phyloP scores from a whole-genome alignment of 2,329 filamentous ascomycete species.

The Pseudogymnoascus sp. region DNA sequence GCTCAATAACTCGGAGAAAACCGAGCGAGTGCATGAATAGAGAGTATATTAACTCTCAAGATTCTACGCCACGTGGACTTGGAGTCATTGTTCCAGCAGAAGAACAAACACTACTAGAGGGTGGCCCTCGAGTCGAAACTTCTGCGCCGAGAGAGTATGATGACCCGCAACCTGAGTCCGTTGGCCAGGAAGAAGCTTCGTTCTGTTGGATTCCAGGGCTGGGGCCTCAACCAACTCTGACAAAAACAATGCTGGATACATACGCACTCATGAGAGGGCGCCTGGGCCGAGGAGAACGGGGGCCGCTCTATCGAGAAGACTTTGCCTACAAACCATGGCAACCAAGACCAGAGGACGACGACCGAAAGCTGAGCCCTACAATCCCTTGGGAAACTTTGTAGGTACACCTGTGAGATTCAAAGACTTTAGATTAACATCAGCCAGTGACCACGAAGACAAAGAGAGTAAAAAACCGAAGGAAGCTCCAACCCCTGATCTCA shows the following conservation, averaged over 20 bases:
- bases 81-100: not conserved
- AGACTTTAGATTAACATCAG: not conserved
- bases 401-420: not conserved
- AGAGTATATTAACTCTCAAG: not conserved
- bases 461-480: not conserved
- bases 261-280: slow-evolving; percentile 2
- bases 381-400: slow-evolving; percentile 2
- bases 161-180: not conserved
- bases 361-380: not conserved
- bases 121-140: not conserved
- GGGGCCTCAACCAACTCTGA: not conserved
- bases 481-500: not conserved
- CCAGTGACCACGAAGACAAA: not conserved
- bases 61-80: not conserved
- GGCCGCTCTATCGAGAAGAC: not conserved
- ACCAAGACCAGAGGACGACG: not conserved
- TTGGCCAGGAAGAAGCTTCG: not conserved
- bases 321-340: not conserved
- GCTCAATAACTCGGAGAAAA: not conserved
- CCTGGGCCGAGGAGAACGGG: not conserved
- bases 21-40: not conserved
- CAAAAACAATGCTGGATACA: not conserved
- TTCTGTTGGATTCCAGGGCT: not conserved
- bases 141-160: not conserved
- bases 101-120: not conserved